phyloP scores from a whole-genome alignment of 768 basidiomycete species.

The Leccinum pellstonianum region DNA sequence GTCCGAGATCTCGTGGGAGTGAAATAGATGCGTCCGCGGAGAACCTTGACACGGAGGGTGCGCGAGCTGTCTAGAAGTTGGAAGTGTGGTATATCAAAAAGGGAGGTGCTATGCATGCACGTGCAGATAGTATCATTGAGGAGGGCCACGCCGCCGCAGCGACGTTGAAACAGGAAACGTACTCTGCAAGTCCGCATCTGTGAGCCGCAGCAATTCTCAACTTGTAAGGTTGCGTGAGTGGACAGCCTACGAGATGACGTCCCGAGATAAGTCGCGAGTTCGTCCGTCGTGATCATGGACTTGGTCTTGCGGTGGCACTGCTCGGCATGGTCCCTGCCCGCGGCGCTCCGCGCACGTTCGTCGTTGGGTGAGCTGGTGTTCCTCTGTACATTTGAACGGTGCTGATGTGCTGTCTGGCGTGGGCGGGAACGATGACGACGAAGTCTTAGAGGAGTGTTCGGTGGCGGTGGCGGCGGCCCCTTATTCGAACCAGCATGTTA shows the following conservation, averaged over 20 bases:
- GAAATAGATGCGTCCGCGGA: constrained; percentile 55
- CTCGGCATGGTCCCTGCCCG: constrained; percentile 41
- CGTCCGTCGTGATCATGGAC: constrained; percentile 30
- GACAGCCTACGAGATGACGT: constrained; percentile 45
- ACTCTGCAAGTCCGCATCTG: constrained; percentile 62
- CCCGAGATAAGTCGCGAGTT: constrained; percentile 54
- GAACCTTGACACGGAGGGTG: constrained; percentile 53
- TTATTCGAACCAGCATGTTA: too few species aligned
- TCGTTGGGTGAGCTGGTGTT: constrained; percentile 15
- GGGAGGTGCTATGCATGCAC: constrained; percentile 16
- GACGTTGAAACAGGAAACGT: constrained; percentile 23
- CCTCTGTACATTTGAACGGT: constrained; percentile 3
- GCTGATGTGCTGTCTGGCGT: constrained; percentile 25
- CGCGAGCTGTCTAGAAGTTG: constrained; percentile 55
- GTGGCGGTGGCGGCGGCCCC: too few species aligned
- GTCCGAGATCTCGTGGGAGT: constrained; percentile 24
- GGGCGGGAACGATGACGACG: too few species aligned
- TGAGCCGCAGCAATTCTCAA: constrained; percentile 57
- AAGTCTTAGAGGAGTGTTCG: too few species aligned
- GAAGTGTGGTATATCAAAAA: constrained; percentile 29
- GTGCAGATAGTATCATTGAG: constrained; percentile 5
- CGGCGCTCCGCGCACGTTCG: constrained; percentile 11
- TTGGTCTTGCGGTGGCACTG: constrained; percentile 5
- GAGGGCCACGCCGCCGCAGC: background rate
- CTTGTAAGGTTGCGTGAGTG: constrained; percentile 52